A percentile compares a stretch with the other conserved stretches of the same genome.
phyloP scores from a whole-genome alignment of 352 stramenopile genomes.

The Sclerospora graminicola region DNA sequence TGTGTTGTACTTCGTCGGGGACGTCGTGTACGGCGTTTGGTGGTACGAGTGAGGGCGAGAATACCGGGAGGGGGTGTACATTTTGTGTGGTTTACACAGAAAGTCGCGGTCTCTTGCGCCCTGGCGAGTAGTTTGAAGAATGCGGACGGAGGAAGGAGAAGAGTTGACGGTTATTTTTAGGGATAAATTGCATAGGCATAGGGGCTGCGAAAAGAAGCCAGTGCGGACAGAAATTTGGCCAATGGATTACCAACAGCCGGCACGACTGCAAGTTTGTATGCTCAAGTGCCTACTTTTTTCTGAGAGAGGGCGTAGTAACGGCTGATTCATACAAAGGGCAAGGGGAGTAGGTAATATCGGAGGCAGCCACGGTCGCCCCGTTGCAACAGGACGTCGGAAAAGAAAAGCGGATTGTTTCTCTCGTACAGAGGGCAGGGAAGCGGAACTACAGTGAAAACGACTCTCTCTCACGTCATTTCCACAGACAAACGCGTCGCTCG shows the following conservation, averaged over 20 bases:
- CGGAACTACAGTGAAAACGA: too few relatives aligned
- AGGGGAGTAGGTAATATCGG: too few relatives aligned
- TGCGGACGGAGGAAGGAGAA: too few relatives aligned
- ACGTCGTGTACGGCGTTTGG: conserved; percentile 15
- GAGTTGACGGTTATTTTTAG: too few relatives aligned
- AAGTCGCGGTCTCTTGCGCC: not conserved
- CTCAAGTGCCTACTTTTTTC: not conserved
- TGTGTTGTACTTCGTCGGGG: conserved; percentile 20
- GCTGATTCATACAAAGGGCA: not conserved
- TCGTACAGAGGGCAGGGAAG: too few relatives aligned
- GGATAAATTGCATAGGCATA: too few relatives aligned
- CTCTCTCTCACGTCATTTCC: too few relatives aligned
- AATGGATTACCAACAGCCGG: conserved; percentile 15
- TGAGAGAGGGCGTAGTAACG: conserved; percentile 7
- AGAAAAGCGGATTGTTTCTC: conserved; percentile 15
- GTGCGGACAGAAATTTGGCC: conserved; percentile 7
- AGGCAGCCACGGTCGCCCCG: too few relatives aligned
- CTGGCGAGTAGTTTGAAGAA: conserved; percentile 29
- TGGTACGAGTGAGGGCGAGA: conserved; percentile 27
- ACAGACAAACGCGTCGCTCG: too few relatives aligned
- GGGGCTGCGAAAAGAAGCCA: too few relatives aligned
- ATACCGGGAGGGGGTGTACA: conserved; percentile 31
- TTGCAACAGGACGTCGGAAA: conserved; percentile 24
- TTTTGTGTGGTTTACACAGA: not conserved
- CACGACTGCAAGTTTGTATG: conserved; percentile 5